Percentiles rank a stretch among this genome's conserved stretches.
These are phyloP conservation scores for Thinopyrum elongatum DNA, from an alignment of 176 grass and related monocot species.

Conservation along the genomic window DNA sequence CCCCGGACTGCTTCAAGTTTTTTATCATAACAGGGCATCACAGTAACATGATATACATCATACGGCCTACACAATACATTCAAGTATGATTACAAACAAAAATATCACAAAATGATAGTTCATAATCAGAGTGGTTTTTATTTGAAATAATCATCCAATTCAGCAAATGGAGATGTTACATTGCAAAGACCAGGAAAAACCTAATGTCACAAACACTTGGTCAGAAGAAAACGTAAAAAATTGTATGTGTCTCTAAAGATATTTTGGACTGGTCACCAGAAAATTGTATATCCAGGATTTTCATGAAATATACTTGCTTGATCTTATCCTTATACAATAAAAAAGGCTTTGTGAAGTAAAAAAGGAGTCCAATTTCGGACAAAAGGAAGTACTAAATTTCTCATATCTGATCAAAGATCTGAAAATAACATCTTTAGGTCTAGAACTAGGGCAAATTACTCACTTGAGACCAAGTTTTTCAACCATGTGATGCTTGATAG, in stretches of 20 bases:
- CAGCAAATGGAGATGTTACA: not conserved
- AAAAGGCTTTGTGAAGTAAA: not conserved
- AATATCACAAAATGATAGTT: constrained; percentile 1
- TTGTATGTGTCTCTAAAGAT: not conserved
- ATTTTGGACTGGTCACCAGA: not conserved
- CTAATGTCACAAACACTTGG: not conserved
- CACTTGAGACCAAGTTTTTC: constrained; percentile 76
- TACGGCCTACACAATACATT: constrained; percentile 40
- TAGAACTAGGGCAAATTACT: constrained; percentile 31
- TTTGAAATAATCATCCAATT: constrained; percentile 8
- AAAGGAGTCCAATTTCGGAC: not conserved
- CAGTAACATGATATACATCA: constrained; percentile 91
- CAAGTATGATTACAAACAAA: not conserved
- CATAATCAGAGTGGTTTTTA: not conserved
- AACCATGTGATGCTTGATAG: constrained; percentile 80
- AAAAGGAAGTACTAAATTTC: not conserved
- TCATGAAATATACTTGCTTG: not conserved
- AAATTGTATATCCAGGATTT: not conserved
- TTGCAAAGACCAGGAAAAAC: not conserved
- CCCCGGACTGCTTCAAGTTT: constrained; percentile 91
- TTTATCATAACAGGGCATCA: constrained; percentile 99
- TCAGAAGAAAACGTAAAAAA: not conserved
- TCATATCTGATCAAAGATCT: not conserved
- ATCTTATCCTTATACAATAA: not conserved
- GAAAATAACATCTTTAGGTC: constrained; percentile 1